Percentiles rank a stretch among this genome's conserved stretches.
Evolutionary conservation across 176 grass and related monocot species (phyloP).

Genomic region (Oropetium thomaeum): DNA sequence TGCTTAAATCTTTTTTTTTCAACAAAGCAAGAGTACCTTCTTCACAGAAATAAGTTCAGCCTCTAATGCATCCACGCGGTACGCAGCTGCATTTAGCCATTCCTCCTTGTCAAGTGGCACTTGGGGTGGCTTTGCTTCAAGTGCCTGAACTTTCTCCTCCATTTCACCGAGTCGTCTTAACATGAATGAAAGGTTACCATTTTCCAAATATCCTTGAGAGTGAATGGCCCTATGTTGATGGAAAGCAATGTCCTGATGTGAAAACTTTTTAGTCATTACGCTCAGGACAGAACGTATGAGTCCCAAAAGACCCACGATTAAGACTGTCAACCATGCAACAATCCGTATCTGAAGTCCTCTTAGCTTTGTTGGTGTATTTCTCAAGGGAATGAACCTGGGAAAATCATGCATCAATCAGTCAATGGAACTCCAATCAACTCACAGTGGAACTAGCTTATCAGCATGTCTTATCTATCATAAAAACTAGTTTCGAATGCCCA

Average conservation of each 20-base stretch:
- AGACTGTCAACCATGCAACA: conserved; percentile 41
- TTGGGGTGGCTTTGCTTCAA: conserved; percentile 72
- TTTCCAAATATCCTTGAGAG: conserved; percentile 36
- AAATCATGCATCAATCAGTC: conserved; percentile 31
- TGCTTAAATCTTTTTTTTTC: conserved; percentile 1
- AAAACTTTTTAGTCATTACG: conserved; percentile 50
- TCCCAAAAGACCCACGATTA: conserved; percentile 54
- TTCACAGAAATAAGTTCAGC: conserved; percentile 91
- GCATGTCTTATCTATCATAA: not conserved
- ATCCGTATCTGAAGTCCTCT: conserved; percentile 41
- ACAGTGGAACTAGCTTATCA: conserved; percentile 1
- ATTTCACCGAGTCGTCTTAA: conserved; percentile 54
- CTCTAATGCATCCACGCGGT: conserved; percentile 82
- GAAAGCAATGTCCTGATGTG: conserved; percentile 29
- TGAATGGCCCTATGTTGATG: conserved; percentile 21
- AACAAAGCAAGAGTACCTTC: conserved; percentile 53
- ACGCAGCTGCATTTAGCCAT: conserved; percentile 54
- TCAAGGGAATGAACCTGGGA: conserved; percentile 44
- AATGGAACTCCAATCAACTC: not conserved
- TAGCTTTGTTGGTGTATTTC: conserved; percentile 16
- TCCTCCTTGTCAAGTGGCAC: conserved; percentile 86
- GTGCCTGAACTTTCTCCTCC: conserved; percentile 63
- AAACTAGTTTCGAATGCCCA: conserved; percentile 2
- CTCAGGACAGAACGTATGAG: conserved; percentile 51
- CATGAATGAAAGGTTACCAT: conserved; percentile 37